Evolutionary conservation across 2,329 filamentous ascomycete species (phyloP), one percentile per base, ranked within the genome.

Genomic region (Orbilia brochopaga): DNA sequence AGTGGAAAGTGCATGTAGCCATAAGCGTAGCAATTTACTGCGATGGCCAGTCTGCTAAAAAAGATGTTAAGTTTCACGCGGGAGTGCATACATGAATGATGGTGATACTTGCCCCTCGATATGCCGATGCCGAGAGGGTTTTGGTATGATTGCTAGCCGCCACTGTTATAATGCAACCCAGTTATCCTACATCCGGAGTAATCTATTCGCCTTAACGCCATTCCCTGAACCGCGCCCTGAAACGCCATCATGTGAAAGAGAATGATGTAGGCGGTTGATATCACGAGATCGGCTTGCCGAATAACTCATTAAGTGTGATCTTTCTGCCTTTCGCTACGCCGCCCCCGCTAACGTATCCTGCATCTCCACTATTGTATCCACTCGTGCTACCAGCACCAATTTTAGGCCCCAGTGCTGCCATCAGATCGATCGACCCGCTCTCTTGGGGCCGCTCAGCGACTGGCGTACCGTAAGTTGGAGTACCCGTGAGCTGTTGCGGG

Each of bases 401-500:
- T 51, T 72, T 72, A 5, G 67, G 44, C 5, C 67, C 67, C 23
- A 72, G 53, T n/a, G 67, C 67, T 15, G 67, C 67, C 67, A 72
- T 72, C 13, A 72, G 54, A 57, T 72, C 67, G 19, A 72, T n/a
- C n/a, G n/a, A 42, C 1, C 66, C 66, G 11, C 48, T 44, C 11
- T 48, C 57, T 48, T 72, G 54, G 2, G 50, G 50, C 23, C 50
- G 50, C 6, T 53, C 24, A 27, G 52, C 55, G 19, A 55, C 56
- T 17, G 67, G 67, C 17, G 67, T 65, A 40, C 58, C 56, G 17
- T 65, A 65, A 8, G 40, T 50, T 13, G 54, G 55, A 2, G 67
- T 56, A 15, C 60, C 67, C 3, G 60, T 2, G 24, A 53, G 30
- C n/a, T 15, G 24, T 32, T 15, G 24, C 17, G 50, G 50, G 30